phyloP scores from a whole-genome alignment of 1,139 yeast species.

The Yamadazyma conglobata region DNA sequence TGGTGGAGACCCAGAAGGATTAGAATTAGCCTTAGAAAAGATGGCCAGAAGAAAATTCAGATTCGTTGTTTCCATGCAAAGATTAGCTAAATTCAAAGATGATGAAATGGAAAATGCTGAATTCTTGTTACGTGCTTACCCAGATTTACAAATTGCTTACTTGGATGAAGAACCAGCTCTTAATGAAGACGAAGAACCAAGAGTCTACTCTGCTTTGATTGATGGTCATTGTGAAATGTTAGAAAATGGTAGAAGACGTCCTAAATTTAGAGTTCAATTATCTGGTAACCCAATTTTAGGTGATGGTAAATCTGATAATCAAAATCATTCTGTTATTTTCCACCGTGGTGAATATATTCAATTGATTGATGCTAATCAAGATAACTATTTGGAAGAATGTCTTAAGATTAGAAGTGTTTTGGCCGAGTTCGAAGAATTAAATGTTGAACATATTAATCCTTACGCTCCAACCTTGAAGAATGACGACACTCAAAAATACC shows the following conservation, averaged over 20 bases:
- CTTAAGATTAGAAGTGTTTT: conserved; percentile 94
- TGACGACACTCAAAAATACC: conserved; percentile 43
- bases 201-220: conserved; percentile 92
- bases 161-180: conserved; percentile 90
- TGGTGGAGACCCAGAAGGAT: conserved; percentile 95
- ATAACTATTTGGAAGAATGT: conserved; percentile 97
- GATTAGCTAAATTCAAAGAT: conserved; percentile 93
- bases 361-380: conserved; percentile 98
- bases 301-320: conserved; percentile 99
- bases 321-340: conserved; percentile 93
- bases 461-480: conserved; percentile 60
- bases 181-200: conserved; percentile 96
- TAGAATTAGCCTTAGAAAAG: conserved; percentile 94
- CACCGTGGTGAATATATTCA: conserved; percentile 99
- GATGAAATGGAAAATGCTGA: conserved; percentile 98
- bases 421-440: conserved; percentile 97
- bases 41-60: conserved; percentile 99
- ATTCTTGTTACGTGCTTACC: conserved; percentile 96
- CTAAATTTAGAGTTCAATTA: conserved; percentile 94
- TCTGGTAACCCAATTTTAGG: conserved; percentile 99
- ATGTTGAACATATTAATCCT: conserved; percentile 80
- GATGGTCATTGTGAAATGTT: conserved; percentile 98
- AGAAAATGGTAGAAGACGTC: conserved; percentile 98
- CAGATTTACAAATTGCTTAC: conserved; percentile 97
- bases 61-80: conserved; percentile 97